Evolutionary conservation across 1,284 basidiomycete species (phyloP).

Genomic region (Athelia psychrophila): DNA sequence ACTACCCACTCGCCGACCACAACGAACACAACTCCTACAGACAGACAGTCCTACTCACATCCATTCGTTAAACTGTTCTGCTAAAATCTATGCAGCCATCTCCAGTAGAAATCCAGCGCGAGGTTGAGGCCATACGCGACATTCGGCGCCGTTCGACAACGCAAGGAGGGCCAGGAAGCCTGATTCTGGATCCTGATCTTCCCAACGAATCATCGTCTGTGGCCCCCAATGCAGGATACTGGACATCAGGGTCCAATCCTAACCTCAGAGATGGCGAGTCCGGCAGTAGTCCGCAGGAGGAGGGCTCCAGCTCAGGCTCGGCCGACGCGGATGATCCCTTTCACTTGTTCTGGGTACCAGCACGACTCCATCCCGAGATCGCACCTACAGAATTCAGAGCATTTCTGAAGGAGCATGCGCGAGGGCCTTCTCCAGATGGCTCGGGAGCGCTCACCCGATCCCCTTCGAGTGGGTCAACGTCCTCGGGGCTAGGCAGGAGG

Average conservation of each 20-base stretch:
- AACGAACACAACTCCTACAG: not conserved
- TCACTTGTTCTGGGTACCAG: conserved; percentile 97
- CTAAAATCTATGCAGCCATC: conserved; percentile 58
- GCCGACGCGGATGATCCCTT: conserved; percentile 62
- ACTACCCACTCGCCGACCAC: not conserved
- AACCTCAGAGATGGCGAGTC: conserved; percentile 37
- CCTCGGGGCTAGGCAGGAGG: conserved; percentile 65
- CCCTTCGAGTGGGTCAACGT: conserved; percentile 31
- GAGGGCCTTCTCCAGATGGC: conserved; percentile 51
- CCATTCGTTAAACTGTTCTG: conserved; percentile 3
- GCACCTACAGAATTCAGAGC: conserved; percentile 94
- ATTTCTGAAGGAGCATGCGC: conserved; percentile 92
- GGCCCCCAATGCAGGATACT: conserved; percentile 52
- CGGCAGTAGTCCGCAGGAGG: conserved; percentile 45
- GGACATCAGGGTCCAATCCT: conserved; percentile 35
- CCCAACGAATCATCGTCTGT: conserved; percentile 59
- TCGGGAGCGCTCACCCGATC: conserved; percentile 27
- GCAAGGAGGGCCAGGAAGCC: conserved; percentile 68
- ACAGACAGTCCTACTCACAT: conserved; percentile 10
- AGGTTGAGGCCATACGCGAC: conserved; percentile 82
- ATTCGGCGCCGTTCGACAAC: conserved; percentile 78
- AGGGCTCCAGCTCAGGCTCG: conserved; percentile 31
- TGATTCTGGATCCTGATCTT: conserved; percentile 85
- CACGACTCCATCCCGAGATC: conserved; percentile 94
- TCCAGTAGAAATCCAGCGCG: conserved; percentile 81